Percentiles rank a stretch among this genome's conserved stretches.
Conservation (phyloP, 768 basidiomycete species). For the Lactarius sanguifluus region DNA sequence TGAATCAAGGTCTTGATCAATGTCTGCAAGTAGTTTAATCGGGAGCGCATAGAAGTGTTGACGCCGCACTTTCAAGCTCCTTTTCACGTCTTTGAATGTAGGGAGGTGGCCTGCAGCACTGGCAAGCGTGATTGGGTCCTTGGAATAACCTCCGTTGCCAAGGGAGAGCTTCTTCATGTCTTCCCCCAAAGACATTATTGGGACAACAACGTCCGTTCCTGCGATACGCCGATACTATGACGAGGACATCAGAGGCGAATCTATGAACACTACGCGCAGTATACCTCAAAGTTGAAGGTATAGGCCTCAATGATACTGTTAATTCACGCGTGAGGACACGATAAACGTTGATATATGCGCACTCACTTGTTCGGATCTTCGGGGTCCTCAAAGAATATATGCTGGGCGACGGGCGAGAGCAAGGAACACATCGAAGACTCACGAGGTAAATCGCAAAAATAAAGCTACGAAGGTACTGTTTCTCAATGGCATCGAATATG, state of each 20-base stretch:
- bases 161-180: conserved; percentile 53
- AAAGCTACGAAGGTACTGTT: conserved; percentile 80
- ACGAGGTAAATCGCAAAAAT: conserved; percentile 86
- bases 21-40: conserved; percentile 42
- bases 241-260: not conserved
- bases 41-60: conserved; percentile 5
- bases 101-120: conserved; percentile 60
- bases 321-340: conserved; percentile 13
- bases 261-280: not conserved
- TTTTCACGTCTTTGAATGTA: conserved; percentile 78
- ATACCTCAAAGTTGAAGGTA: conserved; percentile 76
- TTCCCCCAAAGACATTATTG: conserved; percentile 73
- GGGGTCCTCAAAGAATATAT: conserved; percentile 54
- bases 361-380: conserved; percentile 81
- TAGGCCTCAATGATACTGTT: conserved; percentile 82
- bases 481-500: conserved; percentile 83
- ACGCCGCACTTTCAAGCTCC: conserved; percentile 64
- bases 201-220: conserved; percentile 58
- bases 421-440: conserved; percentile 31
- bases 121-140: conserved; percentile 62
- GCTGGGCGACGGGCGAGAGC: conserved; percentile 3
- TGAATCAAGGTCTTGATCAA: conserved; percentile 76
- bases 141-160: conserved; percentile 34
- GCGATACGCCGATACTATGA: conserved; percentile 66
- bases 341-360: conserved; percentile 34